Percentiles rank a stretch among this genome's conserved stretches.
Conservation (phyloP, 2,329 filamentous ascomycete species). For the Metarhizium album region DNA sequence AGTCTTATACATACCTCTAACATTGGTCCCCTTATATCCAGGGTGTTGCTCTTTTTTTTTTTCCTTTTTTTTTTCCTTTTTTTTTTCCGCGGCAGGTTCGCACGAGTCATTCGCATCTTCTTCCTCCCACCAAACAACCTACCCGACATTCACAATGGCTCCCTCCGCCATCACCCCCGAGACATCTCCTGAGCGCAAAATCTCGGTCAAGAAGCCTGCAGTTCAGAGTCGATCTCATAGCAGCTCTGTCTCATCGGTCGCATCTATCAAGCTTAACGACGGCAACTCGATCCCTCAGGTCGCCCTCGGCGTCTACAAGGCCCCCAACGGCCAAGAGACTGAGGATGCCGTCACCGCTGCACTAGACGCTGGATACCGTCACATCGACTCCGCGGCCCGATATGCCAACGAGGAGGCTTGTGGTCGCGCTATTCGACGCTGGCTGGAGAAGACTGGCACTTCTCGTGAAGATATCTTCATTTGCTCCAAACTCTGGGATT, state of each 20-base stretch:
- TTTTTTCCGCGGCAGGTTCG: neutral
- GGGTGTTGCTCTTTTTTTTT: neutral
- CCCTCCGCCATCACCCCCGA: slow-evolving; percentile 25
- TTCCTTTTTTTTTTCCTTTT: no score
- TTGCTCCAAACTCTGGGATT: slow-evolving; percentile 56
- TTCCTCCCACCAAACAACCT: neutral
- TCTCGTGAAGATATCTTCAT: slow-evolving; percentile 59
- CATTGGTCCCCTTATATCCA: neutral
- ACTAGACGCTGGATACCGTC: slow-evolving; percentile 44
- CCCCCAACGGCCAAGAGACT: slow-evolving; percentile 43
- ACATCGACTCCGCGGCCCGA: slow-evolving; percentile 44
- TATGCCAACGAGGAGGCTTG: slow-evolving; percentile 60
- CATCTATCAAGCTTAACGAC: slow-evolving; percentile 56
- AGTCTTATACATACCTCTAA: neutral
- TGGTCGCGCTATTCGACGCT: slow-evolving; percentile 60
- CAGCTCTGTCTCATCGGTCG: slow-evolving; percentile 15
- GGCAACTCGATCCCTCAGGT: slow-evolving; percentile 54
- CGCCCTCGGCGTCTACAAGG: slow-evolving; percentile 37
- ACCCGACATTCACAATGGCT: slow-evolving; percentile 18
- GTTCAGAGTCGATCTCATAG: slow-evolving; percentile 14
- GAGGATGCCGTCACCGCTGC: slow-evolving; percentile 49
- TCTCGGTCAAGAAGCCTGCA: slow-evolving; percentile 18
- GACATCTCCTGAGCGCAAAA: slow-evolving; percentile 20
- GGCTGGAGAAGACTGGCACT: slow-evolving; percentile 49
- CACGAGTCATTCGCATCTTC: neutral